Base-by-base conservation (phyloP, 2,329 filamentous ascomycete species). In the Xylariaceae sp. region DNA sequence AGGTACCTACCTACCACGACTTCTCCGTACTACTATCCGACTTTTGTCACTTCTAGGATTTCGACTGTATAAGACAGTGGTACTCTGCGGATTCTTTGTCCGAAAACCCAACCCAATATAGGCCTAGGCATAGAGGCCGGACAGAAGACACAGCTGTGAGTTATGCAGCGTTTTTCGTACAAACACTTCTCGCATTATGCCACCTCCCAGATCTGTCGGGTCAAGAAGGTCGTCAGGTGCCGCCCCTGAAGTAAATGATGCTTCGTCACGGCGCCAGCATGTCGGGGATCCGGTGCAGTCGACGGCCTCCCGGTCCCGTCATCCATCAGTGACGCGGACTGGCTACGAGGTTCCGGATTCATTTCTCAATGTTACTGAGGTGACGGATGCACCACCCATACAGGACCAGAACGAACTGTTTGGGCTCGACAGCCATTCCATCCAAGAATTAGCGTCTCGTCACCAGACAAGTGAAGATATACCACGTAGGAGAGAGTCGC, bases 321-420 rank as follows among this genome's bases (percentile, higher is more conserved):
- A 47, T 16, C 64, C 62, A 8, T 58, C 60, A 37, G 50, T 57
- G 5, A 59, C 58, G 24, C 64, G 54, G 29, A 58, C 62, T 14
- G 60, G 65, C 17, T 75, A 79, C 57, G 68, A 76, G 62, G 60
- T 71, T 1, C 76, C 76, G 2, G 71, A 73, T 33, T 65, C 63
- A 3, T 81, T 78, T 56, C 71, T 63, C 37, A 77, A 79, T 58
- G 68, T 82, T 21, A 73, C 76, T 55, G 81, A 82, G 64, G 58
- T 76, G 4, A 71, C 71, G 1, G 73, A 68, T 2, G 75, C 78
- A 12, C 71, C 76, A 29, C 78, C 79, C 2, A 72, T 82, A 2
- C 73, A 80, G 53, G 79, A 78, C 61, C 74, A 68, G 19, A 70
- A 72, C 37, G 75, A 77, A 56, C 71, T 61, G 47, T 63, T 59